Base-by-base conservation (phyloP, 129 eudicot species). In the Calendula officinalis region DNA sequence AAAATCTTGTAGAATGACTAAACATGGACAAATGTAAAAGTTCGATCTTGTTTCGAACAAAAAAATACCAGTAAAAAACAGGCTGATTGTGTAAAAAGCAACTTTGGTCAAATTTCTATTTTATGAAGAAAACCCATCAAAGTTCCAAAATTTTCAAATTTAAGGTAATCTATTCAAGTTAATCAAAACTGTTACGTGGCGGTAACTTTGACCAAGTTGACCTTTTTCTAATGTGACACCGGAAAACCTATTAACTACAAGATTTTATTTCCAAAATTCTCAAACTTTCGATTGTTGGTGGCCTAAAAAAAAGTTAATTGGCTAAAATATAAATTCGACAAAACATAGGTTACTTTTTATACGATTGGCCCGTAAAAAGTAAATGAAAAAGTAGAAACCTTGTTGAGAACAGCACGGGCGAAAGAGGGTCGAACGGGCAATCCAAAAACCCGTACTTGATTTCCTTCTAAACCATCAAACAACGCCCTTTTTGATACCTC, bases 371-470 rank as follows among this genome's bases (percentile, higher is more conserved):
- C 9, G 3, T 10, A 60, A 8, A 12, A 43, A 35, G 16, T 6
- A 1, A 45, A 47, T 1, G 53, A 50, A 22, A 11, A 63, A 63
- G 36, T 43, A 7, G 50, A 58, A 39, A 91, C 98, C 94, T 88
- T 91, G 75, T 76, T 57, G 56, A 82, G 81, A 66, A 85, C 77
- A 33, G 98, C 96, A 6, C 88, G 88, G 58, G 86, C 82, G 64
- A 91, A 91, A 9, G 98, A 87, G 9, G 98, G 98, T 8, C 98
- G 71, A 46, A 91, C 84, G 12, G 98, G 98, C 85, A 91, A 81
- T 58, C 98, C 98, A 58, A 78, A 85, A 17, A 91, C 96, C 0
- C 94, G 84, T 22, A 65, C 78, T 81, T 88, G 96, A 71, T 88
- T 84, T 52, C 67, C 83, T 60, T 78, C 84, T 12, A 91, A 39